Evolutionary conservation across 495 filamentous ascomycete species (phyloP).

Genomic region (Penicillium cosmopolitanum): DNA sequence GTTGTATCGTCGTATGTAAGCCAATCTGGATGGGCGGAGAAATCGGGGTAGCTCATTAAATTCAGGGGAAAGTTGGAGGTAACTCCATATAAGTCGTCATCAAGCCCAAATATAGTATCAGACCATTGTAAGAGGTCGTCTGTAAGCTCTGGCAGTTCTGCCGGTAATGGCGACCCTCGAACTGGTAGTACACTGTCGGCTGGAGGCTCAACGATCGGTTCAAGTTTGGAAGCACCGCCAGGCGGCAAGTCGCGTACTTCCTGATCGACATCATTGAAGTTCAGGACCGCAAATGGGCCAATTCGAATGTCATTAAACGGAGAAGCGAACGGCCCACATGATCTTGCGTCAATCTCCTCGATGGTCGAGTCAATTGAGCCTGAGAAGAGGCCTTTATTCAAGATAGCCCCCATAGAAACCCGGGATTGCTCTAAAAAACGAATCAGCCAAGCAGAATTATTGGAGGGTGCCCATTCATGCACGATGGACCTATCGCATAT

Average conservation of each 20-base stretch:
- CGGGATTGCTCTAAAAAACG: slow-evolving; percentile 22
- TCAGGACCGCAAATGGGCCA: slow-evolving; percentile 29
- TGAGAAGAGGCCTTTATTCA: slow-evolving; percentile 23
- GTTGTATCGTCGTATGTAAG: background rate
- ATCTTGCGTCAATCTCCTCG: slow-evolving; percentile 26
- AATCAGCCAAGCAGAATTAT: background rate
- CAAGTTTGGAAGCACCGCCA: background rate
- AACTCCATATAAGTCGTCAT: slow-evolving; percentile 20
- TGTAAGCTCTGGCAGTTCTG: background rate
- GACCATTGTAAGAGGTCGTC: slow-evolving; percentile 33
- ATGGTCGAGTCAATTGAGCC: slow-evolving; percentile 31
- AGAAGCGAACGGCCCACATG: slow-evolving; percentile 14
- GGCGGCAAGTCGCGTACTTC: background rate
- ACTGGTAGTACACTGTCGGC: background rate
- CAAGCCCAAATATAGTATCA: slow-evolving; percentile 26
- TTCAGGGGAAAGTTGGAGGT: slow-evolving; percentile 14
- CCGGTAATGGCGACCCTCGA: background rate
- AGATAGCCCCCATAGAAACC: slow-evolving; percentile 27
- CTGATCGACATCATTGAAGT: slow-evolving; percentile 9
- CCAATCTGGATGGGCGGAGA: background rate
- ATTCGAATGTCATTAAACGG: slow-evolving; percentile 17
- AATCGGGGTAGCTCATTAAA: background rate
- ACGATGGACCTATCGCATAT: background rate
- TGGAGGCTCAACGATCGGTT: background rate
- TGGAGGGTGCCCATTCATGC: background rate